Evolutionary conservation across 2,329 filamentous ascomycete species (phyloP), one percentile per base, ranked within the genome.

Genomic region (Phyllosticta paracitricarpa): DNA sequence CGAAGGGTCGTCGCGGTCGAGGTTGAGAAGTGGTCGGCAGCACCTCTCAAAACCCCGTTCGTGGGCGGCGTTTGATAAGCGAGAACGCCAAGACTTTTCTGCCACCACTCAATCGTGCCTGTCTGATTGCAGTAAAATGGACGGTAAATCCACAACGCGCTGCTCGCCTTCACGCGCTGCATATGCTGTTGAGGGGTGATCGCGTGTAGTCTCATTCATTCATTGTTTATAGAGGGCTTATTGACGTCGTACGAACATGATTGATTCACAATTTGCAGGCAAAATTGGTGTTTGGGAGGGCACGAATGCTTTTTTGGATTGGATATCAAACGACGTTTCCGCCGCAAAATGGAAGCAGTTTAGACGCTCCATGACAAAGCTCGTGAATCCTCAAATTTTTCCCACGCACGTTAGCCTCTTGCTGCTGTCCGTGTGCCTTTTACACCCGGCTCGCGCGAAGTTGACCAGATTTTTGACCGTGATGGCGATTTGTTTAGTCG

Each of bases 401-500:
- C 40, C 57, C 52, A 48, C 54, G 53, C 61, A 59, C 57, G 53
- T 54, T 40, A 62, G 54, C 57, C 57, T 35, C 24, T 35, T 35
- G n/a, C 51, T 25, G 51, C 54, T 22, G 48, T 33, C 17, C 10
- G 19, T 33, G 60, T 51, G 52, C 56, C 10, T 14, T 52, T 12
- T 33, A 51, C 48, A 35, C 51, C 60, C 56, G 35, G 51, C 67
- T 68, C 68, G 67, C 65, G 67, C 70, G 65, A 70, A 63, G 65
- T 66, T 65, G 59, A 64, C 64, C 67, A 68, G 64, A 68, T n/a
- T 66, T 65, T 64, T 68, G 66, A 62, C 66, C 57, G 60, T 65
- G 68, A 72, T 62, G 63, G 60, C 65, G 68, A 72, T 62, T 63
- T 68, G 68, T 68, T 75, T 81, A 81, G 79, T 87, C 84, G 82